Conservation (phyloP, 352 stramenopile genomes). For the Phytophthora multivora region DNA sequence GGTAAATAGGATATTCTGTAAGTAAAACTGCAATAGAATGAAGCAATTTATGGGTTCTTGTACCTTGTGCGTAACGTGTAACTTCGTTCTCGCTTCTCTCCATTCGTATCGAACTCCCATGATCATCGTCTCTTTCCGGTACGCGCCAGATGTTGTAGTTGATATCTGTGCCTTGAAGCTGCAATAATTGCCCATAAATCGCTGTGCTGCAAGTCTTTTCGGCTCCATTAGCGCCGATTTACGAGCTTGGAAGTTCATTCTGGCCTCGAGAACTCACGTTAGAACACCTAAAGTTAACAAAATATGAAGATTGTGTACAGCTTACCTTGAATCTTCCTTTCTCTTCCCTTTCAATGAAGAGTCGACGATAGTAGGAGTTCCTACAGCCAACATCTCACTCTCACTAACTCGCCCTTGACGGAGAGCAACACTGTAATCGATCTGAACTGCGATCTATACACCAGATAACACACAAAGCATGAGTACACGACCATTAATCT, state of each 20-base stretch:
- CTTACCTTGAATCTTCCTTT: conserved; percentile 48
- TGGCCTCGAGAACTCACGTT: conserved; percentile 4
- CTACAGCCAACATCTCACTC: conserved; percentile 20
- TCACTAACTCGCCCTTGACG: conserved; percentile 31
- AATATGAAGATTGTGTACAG: background rate
- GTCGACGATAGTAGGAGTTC: background rate
- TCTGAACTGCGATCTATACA: conserved; percentile 59
- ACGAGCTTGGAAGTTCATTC: conserved; percentile 53
- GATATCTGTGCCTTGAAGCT: conserved; percentile 51
- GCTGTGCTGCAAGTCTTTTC: conserved; percentile 37
- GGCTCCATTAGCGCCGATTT: conserved; percentile 60
- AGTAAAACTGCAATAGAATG: background rate
- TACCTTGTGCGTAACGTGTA: conserved; percentile 70
- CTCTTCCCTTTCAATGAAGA: conserved; percentile 7
- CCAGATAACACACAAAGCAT: background rate
- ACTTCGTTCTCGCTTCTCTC: conserved; percentile 64
- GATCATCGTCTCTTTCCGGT: conserved; percentile 48
- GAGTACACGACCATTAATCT: background rate
- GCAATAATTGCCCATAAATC: conserved; percentile 58
- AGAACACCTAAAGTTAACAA: too few species aligned
- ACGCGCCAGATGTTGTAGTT: conserved; percentile 2
- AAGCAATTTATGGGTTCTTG: conserved; percentile 8
- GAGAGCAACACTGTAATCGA: conserved; percentile 55
- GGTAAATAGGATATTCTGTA: background rate
- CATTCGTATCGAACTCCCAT: conserved; percentile 71